Evolutionary conservation across 164 flowering plant species (phyloP).

Genomic region (Warburgia ugandensis): DNA sequence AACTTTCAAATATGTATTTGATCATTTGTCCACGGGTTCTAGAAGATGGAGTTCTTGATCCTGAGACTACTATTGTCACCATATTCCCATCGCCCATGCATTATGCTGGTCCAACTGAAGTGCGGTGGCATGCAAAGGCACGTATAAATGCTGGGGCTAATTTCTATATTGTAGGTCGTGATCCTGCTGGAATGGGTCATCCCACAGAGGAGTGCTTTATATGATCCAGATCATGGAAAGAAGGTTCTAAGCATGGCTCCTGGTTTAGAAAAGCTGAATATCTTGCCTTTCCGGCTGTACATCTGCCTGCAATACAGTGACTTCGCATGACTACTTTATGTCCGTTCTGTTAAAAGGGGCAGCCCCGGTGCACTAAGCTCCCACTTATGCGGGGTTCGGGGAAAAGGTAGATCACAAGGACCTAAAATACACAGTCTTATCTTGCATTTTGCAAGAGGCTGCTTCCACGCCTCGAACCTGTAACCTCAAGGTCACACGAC

Average conservation of each 20-base stretch:
- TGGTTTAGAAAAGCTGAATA: conserved; percentile 81
- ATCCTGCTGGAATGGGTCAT: conserved; percentile 98
- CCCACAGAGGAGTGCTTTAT: conserved; percentile 86
- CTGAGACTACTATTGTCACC: conserved; percentile 82
- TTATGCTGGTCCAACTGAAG: conserved; percentile 98
- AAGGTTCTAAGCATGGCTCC: conserved; percentile 97
- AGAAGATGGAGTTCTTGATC: conserved; percentile 94
- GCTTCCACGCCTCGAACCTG: too few species aligned
- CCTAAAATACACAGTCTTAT: too few species aligned
- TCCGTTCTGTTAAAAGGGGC: too few species aligned
- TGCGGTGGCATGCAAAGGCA: conserved; percentile 99
- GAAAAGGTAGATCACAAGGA: too few species aligned
- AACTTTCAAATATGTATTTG: too few species aligned
- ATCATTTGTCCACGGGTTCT: conserved; percentile 42
- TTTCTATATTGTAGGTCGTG: conserved; percentile 95
- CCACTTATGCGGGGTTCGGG: too few species aligned
- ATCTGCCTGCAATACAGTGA: neutral
- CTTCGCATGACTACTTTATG: too few species aligned
- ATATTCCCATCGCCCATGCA: conserved; percentile 99
- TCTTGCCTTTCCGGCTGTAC: conserved; percentile 82
- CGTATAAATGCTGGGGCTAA: conserved; percentile 96
- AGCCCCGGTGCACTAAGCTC: too few species aligned
- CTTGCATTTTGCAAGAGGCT: too few species aligned
- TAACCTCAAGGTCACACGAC: too few species aligned
- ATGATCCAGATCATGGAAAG: conserved; percentile 97